Percentiles rank a stretch among this genome's conserved stretches.
Evolutionary conservation across 208 protist species (phyloP).

Genomic region (Leptomonas pyrrhocoris): DNA sequence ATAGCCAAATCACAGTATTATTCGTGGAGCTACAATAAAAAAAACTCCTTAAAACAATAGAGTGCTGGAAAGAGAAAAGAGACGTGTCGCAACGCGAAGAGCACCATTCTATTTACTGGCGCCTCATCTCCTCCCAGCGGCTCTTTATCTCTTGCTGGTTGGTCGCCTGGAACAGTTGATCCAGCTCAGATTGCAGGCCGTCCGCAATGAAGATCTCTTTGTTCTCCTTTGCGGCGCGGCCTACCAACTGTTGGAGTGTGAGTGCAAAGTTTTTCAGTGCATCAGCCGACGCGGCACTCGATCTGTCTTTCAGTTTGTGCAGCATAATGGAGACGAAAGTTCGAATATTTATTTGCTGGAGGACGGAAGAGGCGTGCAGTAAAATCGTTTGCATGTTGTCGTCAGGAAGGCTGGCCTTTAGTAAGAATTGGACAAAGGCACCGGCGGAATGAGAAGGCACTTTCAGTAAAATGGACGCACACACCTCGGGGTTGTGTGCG

Average conservation of each 20-base stretch:
- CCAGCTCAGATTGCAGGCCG: constrained; percentile 46
- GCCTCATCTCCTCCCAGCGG: constrained; percentile 74
- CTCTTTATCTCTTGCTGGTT: constrained; percentile 49
- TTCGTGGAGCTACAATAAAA: constrained; percentile 18
- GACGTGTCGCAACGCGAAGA: neutral
- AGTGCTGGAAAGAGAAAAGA: constrained; percentile 12
- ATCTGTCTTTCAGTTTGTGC: constrained; percentile 53
- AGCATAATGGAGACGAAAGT: constrained; percentile 48
- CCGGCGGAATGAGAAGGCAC: constrained; percentile 36
- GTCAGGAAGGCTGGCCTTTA: constrained; percentile 44
- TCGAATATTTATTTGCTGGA: constrained; percentile 65
- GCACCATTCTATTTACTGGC: constrained; percentile 34
- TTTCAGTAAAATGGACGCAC: constrained; percentile 52
- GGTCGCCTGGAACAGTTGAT: constrained; percentile 47
- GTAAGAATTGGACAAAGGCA: constrained; percentile 49
- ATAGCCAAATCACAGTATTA: neutral
- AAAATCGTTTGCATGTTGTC: constrained; percentile 61
- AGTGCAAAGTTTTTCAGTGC: constrained; percentile 51
- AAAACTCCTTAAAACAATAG: neutral
- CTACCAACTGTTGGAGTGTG: constrained; percentile 65
- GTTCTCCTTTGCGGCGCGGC: constrained; percentile 65
- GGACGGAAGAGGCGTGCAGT: constrained; percentile 40
- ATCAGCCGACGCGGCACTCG: constrained; percentile 36
- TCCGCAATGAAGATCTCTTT: constrained; percentile 72
- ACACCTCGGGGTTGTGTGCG: constrained; percentile 59